Evolutionary conservation across 2,329 filamentous ascomycete species (phyloP).

Genomic region (Aspergillus clavatus): DNA sequence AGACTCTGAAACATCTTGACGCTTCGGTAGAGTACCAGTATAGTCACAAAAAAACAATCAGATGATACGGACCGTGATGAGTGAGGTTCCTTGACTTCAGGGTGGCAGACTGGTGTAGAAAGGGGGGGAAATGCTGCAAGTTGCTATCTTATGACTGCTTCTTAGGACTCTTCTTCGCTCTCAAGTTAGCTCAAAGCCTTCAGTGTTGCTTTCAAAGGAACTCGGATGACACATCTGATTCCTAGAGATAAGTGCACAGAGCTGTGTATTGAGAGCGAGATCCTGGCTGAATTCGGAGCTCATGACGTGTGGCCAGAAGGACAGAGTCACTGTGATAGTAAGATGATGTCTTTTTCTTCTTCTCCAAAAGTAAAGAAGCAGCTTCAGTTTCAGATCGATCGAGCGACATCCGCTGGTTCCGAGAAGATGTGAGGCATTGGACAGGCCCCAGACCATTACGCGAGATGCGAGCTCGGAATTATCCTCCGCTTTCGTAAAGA

Average conservation of each 20-base stretch:
- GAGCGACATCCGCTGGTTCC: not conserved
- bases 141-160: not conserved
- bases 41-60: not conserved
- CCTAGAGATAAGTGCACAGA: not conserved
- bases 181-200: not conserved
- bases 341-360: not conserved
- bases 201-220: not conserved
- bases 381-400: not conserved
- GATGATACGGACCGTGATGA: too few relatives aligned
- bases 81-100: not conserved
- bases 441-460: not conserved
- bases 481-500: not conserved
- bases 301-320: not conserved
- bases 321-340: not conserved
- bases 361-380: not conserved
- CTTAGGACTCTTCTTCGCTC: not conserved
- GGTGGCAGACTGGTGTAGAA: not conserved
- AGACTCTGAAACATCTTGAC: conserved; percentile 20
- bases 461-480: not conserved
- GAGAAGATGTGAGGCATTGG: not conserved
- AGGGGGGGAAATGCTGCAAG: not conserved
- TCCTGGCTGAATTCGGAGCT: not conserved
- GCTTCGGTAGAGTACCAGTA: not conserved
- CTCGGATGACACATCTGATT: not conserved
- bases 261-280: not conserved